Conservation (phyloP, 257 asterid species). For the Lavandula angustifolia region DNA sequence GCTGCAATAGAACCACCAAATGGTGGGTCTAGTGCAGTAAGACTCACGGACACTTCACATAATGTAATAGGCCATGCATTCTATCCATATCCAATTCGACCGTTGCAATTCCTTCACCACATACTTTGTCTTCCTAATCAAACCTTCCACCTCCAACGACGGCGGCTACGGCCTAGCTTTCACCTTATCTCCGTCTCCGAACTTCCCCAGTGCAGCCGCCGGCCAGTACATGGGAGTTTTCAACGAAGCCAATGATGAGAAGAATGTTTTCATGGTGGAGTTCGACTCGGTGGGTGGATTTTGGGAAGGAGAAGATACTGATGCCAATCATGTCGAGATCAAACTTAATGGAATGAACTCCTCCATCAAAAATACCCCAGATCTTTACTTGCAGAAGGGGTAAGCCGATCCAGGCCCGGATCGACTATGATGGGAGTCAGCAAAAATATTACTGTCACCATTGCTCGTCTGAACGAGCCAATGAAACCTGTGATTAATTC, state of each 20-base stretch:
- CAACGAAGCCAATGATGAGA: constrained; percentile 32
- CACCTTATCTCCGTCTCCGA: constrained; percentile 45
- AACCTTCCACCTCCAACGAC: constrained; percentile 24
- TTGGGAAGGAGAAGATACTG: constrained; percentile 25
- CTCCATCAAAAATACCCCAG: rapidly evolving
- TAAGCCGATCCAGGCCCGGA: constrained; percentile 58
- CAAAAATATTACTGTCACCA: constrained; percentile 25
- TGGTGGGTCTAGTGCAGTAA: constrained; percentile 44
- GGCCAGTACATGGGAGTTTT: constrained; percentile 61
- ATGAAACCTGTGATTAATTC: too few relatives aligned
- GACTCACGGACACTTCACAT: constrained; percentile 47
- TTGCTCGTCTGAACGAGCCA: too few relatives aligned
- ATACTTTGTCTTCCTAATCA: constrained; percentile 55
- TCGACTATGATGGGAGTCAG: constrained; percentile 65
- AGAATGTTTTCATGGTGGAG: constrained; percentile 66
- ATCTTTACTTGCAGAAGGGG: constrained; percentile 27
- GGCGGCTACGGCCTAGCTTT: constrained; percentile 78
- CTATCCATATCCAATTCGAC: constrained; percentile 35
- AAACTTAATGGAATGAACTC: constrained; percentile 45
- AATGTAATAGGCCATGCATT: constrained; percentile 59
- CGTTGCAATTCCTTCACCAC: constrained; percentile 50
- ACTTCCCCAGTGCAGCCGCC: constrained; percentile 35
- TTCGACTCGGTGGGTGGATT: constrained; percentile 65
- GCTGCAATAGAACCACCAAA: too few relatives aligned
- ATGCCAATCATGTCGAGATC: constrained; percentile 64